A percentile compares a stretch with the other conserved stretches of the same genome.
These are phyloP conservation scores for Theobroma cacao DNA, from an alignment of 345 rosid genomes.

Conservation along the genomic window DNA sequence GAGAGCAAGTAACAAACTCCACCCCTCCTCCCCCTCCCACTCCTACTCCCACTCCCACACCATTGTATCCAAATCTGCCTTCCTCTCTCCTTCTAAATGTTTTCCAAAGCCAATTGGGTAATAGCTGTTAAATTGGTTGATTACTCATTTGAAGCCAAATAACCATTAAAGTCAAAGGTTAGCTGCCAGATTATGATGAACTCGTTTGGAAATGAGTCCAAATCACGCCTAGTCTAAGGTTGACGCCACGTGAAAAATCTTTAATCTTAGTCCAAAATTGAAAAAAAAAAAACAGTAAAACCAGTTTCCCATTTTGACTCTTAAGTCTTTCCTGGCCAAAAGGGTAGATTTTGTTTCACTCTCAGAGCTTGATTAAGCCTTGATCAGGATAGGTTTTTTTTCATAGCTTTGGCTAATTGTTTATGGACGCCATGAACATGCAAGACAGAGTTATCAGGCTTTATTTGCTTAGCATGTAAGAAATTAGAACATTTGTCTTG, in stretches of 20 bases:
- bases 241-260: neutral
- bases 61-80: neutral
- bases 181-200: neutral
- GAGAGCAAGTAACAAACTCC: slow-evolving; percentile 30
- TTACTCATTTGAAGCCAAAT: neutral
- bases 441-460: neutral
- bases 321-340: neutral
- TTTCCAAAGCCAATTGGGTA: neutral
- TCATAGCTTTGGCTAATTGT: slow-evolving; percentile 4
- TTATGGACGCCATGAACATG: neutral
- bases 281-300: neutral
- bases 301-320: neutral
- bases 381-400: neutral
- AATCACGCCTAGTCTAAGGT: neutral
- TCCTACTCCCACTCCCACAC: no score
- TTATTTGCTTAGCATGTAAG: slow-evolving; percentile 9
- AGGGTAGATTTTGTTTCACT: slow-evolving; percentile 20
- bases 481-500: neutral
- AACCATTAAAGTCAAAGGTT: slow-evolving; percentile 1
- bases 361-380: neutral
- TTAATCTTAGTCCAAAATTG: neutral
- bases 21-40: neutral
- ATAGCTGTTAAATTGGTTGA: neutral
- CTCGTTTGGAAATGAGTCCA: neutral
- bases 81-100: neutral